Evolutionary conservation across 331 rosid species (phyloP).

Genomic region (Pyrus hybrid): DNA sequence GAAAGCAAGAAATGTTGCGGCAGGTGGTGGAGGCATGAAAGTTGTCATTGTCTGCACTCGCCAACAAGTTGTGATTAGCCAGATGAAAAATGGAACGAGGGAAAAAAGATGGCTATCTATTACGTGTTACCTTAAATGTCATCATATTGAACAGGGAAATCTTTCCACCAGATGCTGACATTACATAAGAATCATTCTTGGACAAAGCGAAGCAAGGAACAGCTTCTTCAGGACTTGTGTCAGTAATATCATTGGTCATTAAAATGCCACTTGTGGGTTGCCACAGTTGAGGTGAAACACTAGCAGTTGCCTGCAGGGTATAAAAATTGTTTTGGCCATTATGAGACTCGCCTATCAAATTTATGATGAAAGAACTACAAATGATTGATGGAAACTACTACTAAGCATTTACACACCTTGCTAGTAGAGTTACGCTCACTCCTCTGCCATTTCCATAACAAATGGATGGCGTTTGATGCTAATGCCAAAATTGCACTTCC

Average conservation of each 20-base stretch:
- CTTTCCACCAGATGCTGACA: constrained; percentile 96
- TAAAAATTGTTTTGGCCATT: constrained; percentile 13
- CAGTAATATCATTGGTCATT: constrained; percentile 75
- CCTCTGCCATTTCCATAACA: constrained; percentile 95
- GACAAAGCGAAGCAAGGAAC: constrained; percentile 87
- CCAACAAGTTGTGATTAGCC: constrained; percentile 19
- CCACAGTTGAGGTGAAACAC: constrained; percentile 66
- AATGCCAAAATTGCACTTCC: constrained; percentile 88
- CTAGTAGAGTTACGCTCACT: constrained; percentile 71
- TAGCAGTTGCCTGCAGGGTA: constrained; percentile 67
- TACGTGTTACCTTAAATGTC: constrained; percentile 72
- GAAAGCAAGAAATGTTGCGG: constrained; percentile 86
- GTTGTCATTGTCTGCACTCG: constrained; percentile 81
- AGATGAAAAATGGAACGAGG: neutral
- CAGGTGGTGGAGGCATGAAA: constrained; percentile 95
- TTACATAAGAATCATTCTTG: constrained; percentile 82
- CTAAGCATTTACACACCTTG: constrained; percentile 40
- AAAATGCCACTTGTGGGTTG: constrained; percentile 85
- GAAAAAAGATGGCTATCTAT: neutral
- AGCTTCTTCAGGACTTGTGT: constrained; percentile 71
- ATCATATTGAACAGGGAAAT: constrained; percentile 85
- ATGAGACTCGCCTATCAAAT: neutral
- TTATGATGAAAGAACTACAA: neutral
- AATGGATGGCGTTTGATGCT: constrained; percentile 92
- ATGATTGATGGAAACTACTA: constrained; percentile 9